These are phyloP conservation scores for Claviceps purpurea DNA, from an alignment of 2,329 filamentous ascomycete species.

Conservation along the genomic window DNA sequence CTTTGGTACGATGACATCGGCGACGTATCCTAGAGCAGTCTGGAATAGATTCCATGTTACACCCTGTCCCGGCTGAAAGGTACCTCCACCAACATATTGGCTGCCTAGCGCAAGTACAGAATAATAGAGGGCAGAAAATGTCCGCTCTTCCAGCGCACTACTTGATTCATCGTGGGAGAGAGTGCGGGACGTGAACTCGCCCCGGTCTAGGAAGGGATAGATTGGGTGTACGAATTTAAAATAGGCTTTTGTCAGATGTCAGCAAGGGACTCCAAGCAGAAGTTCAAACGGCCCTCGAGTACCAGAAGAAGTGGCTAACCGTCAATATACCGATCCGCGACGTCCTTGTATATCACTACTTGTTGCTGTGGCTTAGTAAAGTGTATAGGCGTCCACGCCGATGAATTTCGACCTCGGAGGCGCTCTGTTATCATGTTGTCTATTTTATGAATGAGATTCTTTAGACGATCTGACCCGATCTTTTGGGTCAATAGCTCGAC, in stretches of 20 bases:
- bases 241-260: conserved; percentile 15
- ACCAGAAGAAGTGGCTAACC: not conserved
- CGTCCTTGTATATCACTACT: not conserved
- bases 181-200: not conserved
- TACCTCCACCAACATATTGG: conserved; percentile 16
- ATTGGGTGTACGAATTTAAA: conserved; percentile 22
- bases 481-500: conserved; percentile 14
- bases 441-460: conserved; percentile 7
- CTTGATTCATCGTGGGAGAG: not conserved
- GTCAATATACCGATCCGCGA: conserved; percentile 1
- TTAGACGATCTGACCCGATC: conserved; percentile 8
- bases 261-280: not conserved
- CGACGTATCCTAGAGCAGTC: conserved; percentile 8
- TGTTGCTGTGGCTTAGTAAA: conserved; percentile 1
- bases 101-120: conserved; percentile 19
- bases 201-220: conserved; percentile 22
- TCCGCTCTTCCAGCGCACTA: conserved; percentile 4
- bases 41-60: conserved; percentile 11
- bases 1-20: conserved; percentile 7
- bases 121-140: conserved; percentile 22
- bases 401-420: not conserved
- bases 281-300: not conserved
- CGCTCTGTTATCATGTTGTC: conserved; percentile 6
- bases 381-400: not conserved
- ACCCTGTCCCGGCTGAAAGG: conserved; percentile 8